Conservation (phyloP, 2,329 filamentous ascomycete species). For the Colletotrichum liaoningense region DNA sequence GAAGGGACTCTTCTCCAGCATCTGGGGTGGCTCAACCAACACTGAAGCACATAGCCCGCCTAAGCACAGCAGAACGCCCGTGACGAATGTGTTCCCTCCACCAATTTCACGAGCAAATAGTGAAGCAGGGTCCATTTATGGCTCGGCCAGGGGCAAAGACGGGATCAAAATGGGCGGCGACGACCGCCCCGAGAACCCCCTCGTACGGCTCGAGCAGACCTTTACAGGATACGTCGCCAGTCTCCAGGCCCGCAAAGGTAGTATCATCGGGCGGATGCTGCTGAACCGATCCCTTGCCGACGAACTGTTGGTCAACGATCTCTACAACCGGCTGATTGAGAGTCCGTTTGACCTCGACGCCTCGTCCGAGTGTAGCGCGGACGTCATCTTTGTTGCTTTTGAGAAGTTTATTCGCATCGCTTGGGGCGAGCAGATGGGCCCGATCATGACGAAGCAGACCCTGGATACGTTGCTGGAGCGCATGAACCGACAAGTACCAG, state of each 20-base stretch:
- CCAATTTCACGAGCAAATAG: conserved; percentile 55
- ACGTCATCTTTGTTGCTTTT: conserved; percentile 90
- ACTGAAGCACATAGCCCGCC: conserved; percentile 48
- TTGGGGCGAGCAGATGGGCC: conserved; percentile 90
- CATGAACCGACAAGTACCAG: conserved; percentile 73
- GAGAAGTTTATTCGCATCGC: conserved; percentile 91
- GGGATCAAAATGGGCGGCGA: conserved; percentile 56
- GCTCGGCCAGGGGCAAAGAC: conserved; percentile 63
- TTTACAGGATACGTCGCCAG: conserved; percentile 86
- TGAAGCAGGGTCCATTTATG: conserved; percentile 63
- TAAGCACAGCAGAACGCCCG: conserved; percentile 55
- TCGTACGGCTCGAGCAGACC: conserved; percentile 83
- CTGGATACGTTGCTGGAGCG: conserved; percentile 80
- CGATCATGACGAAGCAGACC: conserved; percentile 78
- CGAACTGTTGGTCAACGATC: conserved; percentile 84
- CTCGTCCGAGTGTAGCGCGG: conserved; percentile 79
- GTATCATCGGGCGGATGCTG: conserved; percentile 82
- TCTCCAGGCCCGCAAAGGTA: conserved; percentile 86
- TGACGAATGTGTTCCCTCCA: conserved; percentile 51
- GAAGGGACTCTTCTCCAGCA: conserved; percentile 82
- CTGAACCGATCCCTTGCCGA: conserved; percentile 78
- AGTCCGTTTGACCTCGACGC: conserved; percentile 82
- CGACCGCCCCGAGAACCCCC: conserved; percentile 72
- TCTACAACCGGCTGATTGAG: conserved; percentile 90
- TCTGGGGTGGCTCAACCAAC: conserved; percentile 74